Conservation (phyloP, 306 rosid genomes). For the Medicago ruthenica region DNA sequence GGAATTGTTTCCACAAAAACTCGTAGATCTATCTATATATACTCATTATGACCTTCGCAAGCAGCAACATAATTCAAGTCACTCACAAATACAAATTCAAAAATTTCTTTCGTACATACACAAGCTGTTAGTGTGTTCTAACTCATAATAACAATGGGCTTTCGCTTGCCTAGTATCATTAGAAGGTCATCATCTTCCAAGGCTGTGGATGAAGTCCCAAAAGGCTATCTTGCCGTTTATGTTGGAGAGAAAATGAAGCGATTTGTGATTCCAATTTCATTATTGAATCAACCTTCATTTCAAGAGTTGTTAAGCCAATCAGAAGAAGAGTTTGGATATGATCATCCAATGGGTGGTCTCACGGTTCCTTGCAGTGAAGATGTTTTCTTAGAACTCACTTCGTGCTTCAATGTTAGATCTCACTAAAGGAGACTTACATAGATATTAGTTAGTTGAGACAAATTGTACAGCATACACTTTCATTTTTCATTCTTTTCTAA, state of each 20-base stretch:
- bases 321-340: neutral
- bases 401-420: neutral
- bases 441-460: neutral
- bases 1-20: neutral
- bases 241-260: neutral
- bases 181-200: neutral
- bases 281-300: neutral
- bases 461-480: neutral
- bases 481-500: no score
- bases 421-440: neutral
- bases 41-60: neutral
- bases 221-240: neutral
- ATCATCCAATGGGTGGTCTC: neutral
- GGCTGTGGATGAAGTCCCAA: neutral
- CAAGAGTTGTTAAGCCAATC: neutral
- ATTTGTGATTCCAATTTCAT: neutral
- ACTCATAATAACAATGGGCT: neutral
- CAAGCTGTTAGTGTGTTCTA: neutral
- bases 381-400: neutral
- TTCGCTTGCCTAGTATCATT: neutral
- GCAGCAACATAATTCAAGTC: neutral
- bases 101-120: neutral
- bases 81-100: neutral
- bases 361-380: neutral
- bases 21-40: neutral